Evolutionary conservation across 2,329 filamentous ascomycete genomes (phyloP).

Genomic region (Paecilomyces sp.): DNA sequence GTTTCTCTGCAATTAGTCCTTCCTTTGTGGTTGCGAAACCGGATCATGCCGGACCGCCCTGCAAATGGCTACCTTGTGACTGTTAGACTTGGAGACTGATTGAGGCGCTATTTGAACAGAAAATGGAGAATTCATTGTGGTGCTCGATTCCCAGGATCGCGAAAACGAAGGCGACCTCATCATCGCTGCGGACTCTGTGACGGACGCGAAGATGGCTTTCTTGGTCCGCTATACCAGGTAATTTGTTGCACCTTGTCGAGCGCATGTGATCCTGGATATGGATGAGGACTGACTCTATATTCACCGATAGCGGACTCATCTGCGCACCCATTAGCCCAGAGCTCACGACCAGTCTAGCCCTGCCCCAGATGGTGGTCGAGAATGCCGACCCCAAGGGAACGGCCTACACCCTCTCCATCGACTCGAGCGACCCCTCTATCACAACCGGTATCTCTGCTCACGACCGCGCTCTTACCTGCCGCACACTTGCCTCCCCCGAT

Average conservation of each 20-base stretch:
- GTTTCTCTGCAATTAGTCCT: constrained; percentile 8
- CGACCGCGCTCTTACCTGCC: constrained; percentile 77
- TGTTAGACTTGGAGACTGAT: background rate
- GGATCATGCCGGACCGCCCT: background rate
- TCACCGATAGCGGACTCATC: constrained; percentile 63
- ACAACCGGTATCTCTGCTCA: constrained; percentile 87
- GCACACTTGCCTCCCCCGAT: constrained; percentile 63
- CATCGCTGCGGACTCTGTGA: constrained; percentile 79
- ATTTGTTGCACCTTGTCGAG: constrained; percentile 1
- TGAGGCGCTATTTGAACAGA: constrained; percentile 35
- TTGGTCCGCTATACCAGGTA: constrained; percentile 78
- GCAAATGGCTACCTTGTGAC: background rate
- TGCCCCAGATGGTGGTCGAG: constrained; percentile 87
- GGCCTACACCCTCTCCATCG: constrained; percentile 86
- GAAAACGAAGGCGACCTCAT: constrained; percentile 99
- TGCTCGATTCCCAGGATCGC: constrained; percentile 83
- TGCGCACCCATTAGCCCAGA: constrained; percentile 73
- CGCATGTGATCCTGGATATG: background rate
- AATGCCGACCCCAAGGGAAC: constrained; percentile 76
- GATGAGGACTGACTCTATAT: background rate
- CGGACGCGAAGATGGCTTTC: constrained; percentile 88
- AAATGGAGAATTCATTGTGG: constrained; percentile 87
- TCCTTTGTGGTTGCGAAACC: background rate
- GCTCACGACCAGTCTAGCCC: constrained; percentile 62
- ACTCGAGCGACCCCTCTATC: constrained; percentile 64